These are phyloP conservation scores for Podaxis sp. DNA, from an alignment of 768 basidiomycete genomes.

Conservation along the genomic window DNA sequence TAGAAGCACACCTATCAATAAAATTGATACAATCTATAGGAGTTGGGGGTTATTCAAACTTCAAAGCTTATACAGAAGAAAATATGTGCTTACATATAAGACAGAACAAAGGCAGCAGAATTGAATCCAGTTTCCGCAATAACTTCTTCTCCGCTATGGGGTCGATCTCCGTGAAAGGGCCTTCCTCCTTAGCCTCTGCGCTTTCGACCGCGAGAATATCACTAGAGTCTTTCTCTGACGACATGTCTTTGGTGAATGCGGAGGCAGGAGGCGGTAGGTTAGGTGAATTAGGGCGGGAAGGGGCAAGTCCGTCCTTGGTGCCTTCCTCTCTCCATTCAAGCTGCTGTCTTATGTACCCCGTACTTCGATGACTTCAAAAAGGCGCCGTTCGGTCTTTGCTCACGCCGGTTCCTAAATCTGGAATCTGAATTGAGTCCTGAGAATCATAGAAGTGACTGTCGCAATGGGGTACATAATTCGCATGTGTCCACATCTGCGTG, in stretches of 20 bases:
- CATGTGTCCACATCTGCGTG: neutral
- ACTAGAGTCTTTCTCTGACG: neutral
- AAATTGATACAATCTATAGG: slow-evolving; percentile 36
- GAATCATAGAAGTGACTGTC: neutral
- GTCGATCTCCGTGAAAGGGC: slow-evolving; percentile 24
- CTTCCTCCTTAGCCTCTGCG: slow-evolving; percentile 8
- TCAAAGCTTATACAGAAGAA: neutral
- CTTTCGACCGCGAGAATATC: neutral
- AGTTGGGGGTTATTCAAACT: neutral
- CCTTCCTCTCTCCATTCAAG: neutral
- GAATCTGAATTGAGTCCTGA: neutral
- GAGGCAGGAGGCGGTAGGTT: neutral
- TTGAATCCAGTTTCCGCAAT: slow-evolving; percentile 34
- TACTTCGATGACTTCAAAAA: neutral
- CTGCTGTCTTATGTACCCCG: neutral
- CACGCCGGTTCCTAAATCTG: neutral
- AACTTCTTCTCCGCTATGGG: slow-evolving; percentile 33
- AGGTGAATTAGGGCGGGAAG: neutral
- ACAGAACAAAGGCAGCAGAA: slow-evolving; percentile 37
- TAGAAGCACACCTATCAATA: slow-evolving; percentile 28
- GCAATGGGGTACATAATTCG: neutral
- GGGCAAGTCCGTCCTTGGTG: neutral
- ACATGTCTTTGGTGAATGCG: neutral
- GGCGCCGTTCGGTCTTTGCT: neutral
- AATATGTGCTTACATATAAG: slow-evolving; percentile 34